A percentile compares a stretch with the other conserved stretches of the same genome.
Evolutionary conservation across 2,329 filamentous ascomycete species (phyloP).

Genomic region (Penicillium digitatum): DNA sequence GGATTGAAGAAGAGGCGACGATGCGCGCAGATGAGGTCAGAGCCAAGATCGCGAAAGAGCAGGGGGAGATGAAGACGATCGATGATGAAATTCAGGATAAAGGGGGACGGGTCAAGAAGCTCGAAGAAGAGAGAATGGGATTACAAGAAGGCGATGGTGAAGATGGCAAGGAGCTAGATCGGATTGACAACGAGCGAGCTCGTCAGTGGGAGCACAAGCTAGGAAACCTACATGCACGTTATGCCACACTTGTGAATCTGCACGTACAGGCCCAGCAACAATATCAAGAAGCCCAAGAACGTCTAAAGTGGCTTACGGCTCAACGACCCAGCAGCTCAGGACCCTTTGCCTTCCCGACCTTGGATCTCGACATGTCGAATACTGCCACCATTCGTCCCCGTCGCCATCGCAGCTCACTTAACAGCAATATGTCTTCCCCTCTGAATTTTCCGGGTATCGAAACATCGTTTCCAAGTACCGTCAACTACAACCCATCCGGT

Average conservation of each 20-base stretch:
- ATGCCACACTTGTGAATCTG: conserved; percentile 41
- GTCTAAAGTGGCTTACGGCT: conserved; percentile 42
- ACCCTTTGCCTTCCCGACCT: conserved; percentile 40
- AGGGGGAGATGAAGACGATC: conserved; percentile 51
- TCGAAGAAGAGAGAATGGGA: conserved; percentile 57
- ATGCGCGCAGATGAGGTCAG: conserved; percentile 41
- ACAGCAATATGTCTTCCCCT: conserved; percentile 47
- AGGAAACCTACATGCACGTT: conserved; percentile 41
- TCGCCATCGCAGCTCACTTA: conserved; percentile 45
- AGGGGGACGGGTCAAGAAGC: conserved; percentile 56
- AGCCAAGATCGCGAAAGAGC: conserved; percentile 45
- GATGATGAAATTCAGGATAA: conserved; percentile 62
- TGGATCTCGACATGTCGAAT: conserved; percentile 43
- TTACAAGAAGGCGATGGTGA: conserved; percentile 47
- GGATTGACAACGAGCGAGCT: conserved; percentile 49
- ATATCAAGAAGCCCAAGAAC: conserved; percentile 46
- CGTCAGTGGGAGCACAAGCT: conserved; percentile 46
- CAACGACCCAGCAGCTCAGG: conserved; percentile 37
- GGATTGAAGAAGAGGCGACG: conserved; percentile 40
- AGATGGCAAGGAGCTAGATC: conserved; percentile 50
- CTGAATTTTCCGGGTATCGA: conserved; percentile 41
- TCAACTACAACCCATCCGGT: conserved; percentile 48
- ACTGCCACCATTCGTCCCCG: conserved; percentile 43
- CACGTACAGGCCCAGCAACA: conserved; percentile 44
- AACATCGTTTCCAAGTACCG: conserved; percentile 37